Base-by-base conservation (phyloP, 2,329 filamentous ascomycete genomes). In the Cercospora sp. region DNA sequence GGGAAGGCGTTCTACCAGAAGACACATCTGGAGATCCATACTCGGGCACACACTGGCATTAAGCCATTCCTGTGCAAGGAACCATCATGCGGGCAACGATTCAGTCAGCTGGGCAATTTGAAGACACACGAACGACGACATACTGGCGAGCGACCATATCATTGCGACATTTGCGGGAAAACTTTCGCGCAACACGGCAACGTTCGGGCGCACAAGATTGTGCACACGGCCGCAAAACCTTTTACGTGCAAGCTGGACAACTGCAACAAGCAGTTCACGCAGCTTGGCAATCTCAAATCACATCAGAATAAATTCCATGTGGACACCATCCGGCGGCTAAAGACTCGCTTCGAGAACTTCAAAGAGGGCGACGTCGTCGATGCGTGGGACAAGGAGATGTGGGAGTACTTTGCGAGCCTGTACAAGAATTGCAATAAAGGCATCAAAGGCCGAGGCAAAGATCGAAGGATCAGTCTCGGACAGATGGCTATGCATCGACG, bases 391-490 rank as follows among this genome's bases (percentile, higher is more conserved):
- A 89, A 87, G 69, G 90, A 93, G 68, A 83, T 97, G 61, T 93
- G 91, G 83, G 87, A 91, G 73, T 96, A 97, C 81, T 95, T 98
- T 77, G 87, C 89, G 3, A 86, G 86, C 0, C 84, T 97, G n/a
- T 97, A 97, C 85, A 97, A 96, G 83, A 96, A 98, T 81, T 94
- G 91, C 81, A 98, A 98, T 86, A 97, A 97, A 80, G 95, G 95
- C 1, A 97, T 98, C 83, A 98, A 97, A 81, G 95, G 95, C 10
- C 89, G 95, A 57, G 95, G 95, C 53, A 95, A 94, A 77, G 91
- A 94, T 73, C 86, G 92, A 66, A 89, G 88, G 67, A 90, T 93
- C 72, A 80, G 79, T 53, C 76, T 79, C 10, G 67, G 45, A 55
- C 59, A 55, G 58, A 63, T 59, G 31, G 48, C 57, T 48, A 60